Evolutionary conservation across 306 rosid species (phyloP), one percentile per base, ranked within the genome.

Genomic region (Hippophae tibetana): DNA sequence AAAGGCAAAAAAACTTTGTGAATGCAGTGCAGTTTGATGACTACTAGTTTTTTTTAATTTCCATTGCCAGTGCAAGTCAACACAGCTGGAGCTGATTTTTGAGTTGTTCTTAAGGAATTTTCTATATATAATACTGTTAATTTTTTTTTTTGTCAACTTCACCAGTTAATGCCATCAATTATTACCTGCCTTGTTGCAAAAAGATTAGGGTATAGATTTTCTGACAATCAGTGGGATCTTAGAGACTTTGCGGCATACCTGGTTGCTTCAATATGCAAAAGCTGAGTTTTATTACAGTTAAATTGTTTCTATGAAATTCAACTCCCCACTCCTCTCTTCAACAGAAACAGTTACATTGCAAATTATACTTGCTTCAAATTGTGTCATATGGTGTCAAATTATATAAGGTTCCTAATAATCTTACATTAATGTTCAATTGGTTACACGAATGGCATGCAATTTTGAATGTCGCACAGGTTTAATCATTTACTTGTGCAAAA

Each of bases 201-300:
- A 85, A 76, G 74, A 78, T 65, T 90, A 43, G 98, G 95, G 68
- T 85, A 74, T 70, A 78, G 86, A 68, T 70, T 64, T 59, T 81
- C 86, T 65, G 95, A 90, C 77, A 75, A 85, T 56, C 96, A 90
- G 60, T 90, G 98, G 98, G 92, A 90, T 68, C 96, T 90, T 72
- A 81, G 98, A 80, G 74, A 81, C 75, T 83, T 87, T 60, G 61
- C 87, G 13, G 92, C 92, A 50, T 70, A 81, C 85, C 81, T 90
- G 68, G 75, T 83, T 73, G 83, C 89, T 76, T 82, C 76, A 58
- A 74, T 87, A 70, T 90, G 96, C 80, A 81, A 78, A 79, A 87
- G 98, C 96, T 90, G 71, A 79, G 23, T 45, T 38, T 57, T 42
- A 48, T 50, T 44, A 13, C 27, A 56, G 9, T 56, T 40, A 11